Percentiles rank a stretch among this genome's conserved stretches.
phyloP scores from a whole-genome alignment of 208 protist genomes.

The Crithidia expoeki region DNA sequence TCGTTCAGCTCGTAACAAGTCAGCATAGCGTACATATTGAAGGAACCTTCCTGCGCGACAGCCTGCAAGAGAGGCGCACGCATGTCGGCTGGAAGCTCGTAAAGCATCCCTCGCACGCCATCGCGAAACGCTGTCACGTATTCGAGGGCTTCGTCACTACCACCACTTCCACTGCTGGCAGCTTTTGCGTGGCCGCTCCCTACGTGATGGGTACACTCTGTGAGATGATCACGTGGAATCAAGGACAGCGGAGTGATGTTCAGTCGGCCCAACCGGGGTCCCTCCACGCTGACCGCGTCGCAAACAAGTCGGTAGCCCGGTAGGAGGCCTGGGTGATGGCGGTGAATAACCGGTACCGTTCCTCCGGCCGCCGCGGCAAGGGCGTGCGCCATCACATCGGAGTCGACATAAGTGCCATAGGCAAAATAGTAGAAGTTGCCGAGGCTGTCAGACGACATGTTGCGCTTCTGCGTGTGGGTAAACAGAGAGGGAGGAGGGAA shows the following conservation, averaged over 20 bases:
- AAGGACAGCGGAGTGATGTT: constrained; percentile 31
- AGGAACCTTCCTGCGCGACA: constrained; percentile 44
- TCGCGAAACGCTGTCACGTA: constrained; percentile 17
- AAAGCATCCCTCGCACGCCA: constrained; percentile 44
- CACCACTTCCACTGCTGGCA: background rate
- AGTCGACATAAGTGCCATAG: constrained; percentile 38
- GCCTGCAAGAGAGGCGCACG: constrained; percentile 35
- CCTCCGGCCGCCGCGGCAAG: background rate
- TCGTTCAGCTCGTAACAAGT: constrained; percentile 26
- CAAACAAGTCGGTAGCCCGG: constrained; percentile 33
- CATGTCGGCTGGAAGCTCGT: constrained; percentile 32
- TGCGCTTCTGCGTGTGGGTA: background rate
- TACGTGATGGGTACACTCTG: background rate
- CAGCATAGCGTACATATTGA: constrained; percentile 39
- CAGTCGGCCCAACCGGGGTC: constrained; percentile 38
- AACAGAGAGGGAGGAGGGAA: background rate
- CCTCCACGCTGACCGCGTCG: constrained; percentile 43
- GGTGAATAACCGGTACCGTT: background rate
- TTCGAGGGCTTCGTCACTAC: background rate
- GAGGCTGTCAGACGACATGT: constrained; percentile 15
- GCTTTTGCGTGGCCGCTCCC: background rate
- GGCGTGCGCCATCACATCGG: constrained; percentile 6
- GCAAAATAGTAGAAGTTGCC: constrained; percentile 44
- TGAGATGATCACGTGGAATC: constrained; percentile 1
- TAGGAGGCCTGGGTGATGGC: constrained; percentile 18